Conservation (phyloP, 2,329 filamentous ascomycete species). For the Elsinoe fawcettii region DNA sequence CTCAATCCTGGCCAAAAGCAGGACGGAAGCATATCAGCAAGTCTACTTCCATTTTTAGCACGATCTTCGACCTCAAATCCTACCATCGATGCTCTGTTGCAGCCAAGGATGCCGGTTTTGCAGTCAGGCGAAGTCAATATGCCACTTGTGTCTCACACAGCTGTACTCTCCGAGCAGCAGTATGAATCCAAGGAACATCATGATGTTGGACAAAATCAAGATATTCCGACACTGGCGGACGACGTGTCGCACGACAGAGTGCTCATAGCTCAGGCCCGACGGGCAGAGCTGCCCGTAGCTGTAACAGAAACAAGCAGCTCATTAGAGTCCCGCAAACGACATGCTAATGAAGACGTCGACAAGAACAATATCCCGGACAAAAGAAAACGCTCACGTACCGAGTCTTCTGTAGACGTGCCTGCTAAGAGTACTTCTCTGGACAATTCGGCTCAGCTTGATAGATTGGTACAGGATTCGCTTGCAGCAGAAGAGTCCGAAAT, state of each 20-base stretch:
- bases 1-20: conserved; percentile 56
- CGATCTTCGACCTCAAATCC: conserved; percentile 55
- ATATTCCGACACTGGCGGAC: no score
- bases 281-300: neutral
- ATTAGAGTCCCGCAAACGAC: neutral
- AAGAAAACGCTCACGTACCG: neutral
- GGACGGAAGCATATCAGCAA: conserved; percentile 49
- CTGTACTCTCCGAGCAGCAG: neutral
- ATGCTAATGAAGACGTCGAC: neutral
- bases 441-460: neutral
- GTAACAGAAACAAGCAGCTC: neutral
- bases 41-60: conserved; percentile 71
- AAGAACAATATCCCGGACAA: neutral
- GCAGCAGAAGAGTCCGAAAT: conserved; percentile 16
- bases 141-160: neutral
- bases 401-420: neutral
- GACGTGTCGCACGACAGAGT: neutral
- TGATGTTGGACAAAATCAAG: neutral
- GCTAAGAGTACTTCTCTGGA: neutral
- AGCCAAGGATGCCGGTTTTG: conserved; percentile 41
- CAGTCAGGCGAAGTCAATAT: conserved; percentile 19
- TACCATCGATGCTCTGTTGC: conserved; percentile 63
- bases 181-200: neutral
- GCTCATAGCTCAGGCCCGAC: neutral
- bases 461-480: conserved; percentile 19